Evolutionary conservation across 2,329 filamentous ascomycete genomes (phyloP).

Genomic region (Plectosphaerella cucumerina): DNA sequence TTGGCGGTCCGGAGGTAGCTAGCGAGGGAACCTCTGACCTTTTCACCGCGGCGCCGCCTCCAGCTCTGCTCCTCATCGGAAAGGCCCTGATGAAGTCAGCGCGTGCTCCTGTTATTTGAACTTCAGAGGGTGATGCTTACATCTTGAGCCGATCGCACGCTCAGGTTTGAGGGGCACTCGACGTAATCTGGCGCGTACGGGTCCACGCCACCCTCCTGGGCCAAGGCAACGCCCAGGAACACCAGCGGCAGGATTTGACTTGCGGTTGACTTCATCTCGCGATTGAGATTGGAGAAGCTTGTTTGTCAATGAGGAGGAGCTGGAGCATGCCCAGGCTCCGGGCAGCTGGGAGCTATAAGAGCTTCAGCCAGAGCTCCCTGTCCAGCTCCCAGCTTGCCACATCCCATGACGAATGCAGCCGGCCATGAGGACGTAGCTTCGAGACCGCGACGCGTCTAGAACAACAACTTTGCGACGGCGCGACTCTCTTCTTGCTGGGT

Average conservation of each 20-base stretch:
- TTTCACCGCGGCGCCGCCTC: conserved; percentile 66
- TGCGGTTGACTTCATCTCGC: not conserved
- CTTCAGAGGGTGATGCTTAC: not conserved
- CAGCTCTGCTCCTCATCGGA: conserved; percentile 70
- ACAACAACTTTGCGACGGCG: too few species aligned
- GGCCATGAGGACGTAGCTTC: not conserved
- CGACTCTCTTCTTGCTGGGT: too few species aligned
- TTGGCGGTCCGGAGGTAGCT: conserved; percentile 67
- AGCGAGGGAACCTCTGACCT: conserved; percentile 73
- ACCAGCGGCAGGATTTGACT: not conserved
- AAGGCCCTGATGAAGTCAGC: conserved; percentile 53
- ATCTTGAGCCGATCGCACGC: not conserved
- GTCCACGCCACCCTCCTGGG: conserved; percentile 25
- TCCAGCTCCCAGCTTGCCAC: not conserved
- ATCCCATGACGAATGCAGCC: not conserved
- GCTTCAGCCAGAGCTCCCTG: not conserved
- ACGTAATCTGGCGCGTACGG: conserved; percentile 69
- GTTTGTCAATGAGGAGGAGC: not conserved
- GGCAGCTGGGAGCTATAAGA: not conserved
- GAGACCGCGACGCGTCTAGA: too few species aligned
- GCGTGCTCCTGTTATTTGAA: not conserved
- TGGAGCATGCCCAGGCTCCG: not conserved
- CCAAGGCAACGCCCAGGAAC: not conserved
- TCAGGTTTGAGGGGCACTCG: conserved; percentile 61
- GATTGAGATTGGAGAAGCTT: not conserved